Evolutionary conservation across 176 grass and related monocot species (phyloP).

Genomic region (Cenchrus americanus): DNA sequence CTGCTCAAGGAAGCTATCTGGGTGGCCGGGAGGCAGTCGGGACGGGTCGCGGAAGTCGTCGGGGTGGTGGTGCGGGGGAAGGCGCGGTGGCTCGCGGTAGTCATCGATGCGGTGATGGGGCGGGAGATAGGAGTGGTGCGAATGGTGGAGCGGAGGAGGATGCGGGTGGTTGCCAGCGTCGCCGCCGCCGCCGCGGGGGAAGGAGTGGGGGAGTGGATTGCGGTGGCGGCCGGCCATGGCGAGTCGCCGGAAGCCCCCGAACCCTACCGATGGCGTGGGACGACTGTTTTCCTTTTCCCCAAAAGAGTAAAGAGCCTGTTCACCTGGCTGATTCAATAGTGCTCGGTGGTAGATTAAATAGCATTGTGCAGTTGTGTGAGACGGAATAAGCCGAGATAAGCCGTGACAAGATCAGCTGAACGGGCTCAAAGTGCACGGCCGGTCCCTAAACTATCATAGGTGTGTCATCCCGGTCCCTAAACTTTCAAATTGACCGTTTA

Average conservation of each 20-base stretch:
- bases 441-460: too few species aligned
- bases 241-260: slow-evolving; percentile 53
- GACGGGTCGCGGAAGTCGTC: slow-evolving; percentile 50
- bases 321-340: too few species aligned
- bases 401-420: too few species aligned
- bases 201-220: slow-evolving; percentile 36
- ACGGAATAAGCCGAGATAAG: too few species aligned
- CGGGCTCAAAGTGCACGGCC: too few species aligned
- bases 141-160: slow-evolving; percentile 41
- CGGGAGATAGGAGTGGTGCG: slow-evolving; percentile 19
- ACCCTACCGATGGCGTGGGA: slow-evolving; percentile 37
- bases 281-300: neutral
- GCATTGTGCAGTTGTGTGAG: too few species aligned
- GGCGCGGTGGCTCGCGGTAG: slow-evolving; percentile 49
- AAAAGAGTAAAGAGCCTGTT: too few species aligned
- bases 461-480: too few species aligned
- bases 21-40: slow-evolving; percentile 41
- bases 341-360: too few species aligned
- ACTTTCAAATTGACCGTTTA: too few species aligned
- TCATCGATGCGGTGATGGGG: slow-evolving; percentile 51
- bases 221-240: slow-evolving; percentile 71
- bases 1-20: slow-evolving; percentile 47
- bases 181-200: slow-evolving; percentile 20
- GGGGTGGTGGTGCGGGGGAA: slow-evolving; percentile 47
- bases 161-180: slow-evolving; percentile 36